Conservation (phyloP, 495 filamentous ascomycete species). For the Neurospora sp. region DNA sequence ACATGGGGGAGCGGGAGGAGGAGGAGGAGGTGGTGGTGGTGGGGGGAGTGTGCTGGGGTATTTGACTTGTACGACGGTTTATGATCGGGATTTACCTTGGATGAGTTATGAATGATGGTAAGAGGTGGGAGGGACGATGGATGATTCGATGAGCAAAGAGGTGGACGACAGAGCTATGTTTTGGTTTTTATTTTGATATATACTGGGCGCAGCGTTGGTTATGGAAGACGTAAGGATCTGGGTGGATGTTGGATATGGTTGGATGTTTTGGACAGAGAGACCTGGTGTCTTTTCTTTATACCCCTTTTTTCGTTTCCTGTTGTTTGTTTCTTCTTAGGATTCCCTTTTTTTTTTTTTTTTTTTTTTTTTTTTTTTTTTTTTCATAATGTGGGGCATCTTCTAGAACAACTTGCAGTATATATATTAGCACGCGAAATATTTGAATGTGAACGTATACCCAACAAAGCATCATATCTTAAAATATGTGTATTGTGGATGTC, state of each 20-base stretch:
- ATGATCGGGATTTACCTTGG: conserved; percentile 76
- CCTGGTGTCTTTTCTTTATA: conserved; percentile 3
- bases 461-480: too few species aligned
- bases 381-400: not conserved
- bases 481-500: too few species aligned
- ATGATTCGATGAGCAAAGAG: too few species aligned
- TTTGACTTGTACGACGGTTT: conserved; percentile 69
- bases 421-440: not conserved
- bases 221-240: not conserved
- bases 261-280: conserved; percentile 1
- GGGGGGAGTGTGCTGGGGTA: conserved; percentile 42
- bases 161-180: not conserved
- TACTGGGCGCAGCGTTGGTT: not conserved
- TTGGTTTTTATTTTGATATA: not conserved
- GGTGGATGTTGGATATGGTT: not conserved
- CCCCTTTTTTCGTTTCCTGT: not conserved
- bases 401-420: not conserved
- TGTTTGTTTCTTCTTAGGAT: not conserved
- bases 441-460: too few species aligned
- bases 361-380: too few species aligned
- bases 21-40: not conserved
- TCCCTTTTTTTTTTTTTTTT: too few species aligned
- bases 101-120: conserved; percentile 21
- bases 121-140: not conserved
- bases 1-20: not conserved